A percentile compares a stretch with the other conserved stretches of the same genome.
Evolutionary conservation across 75 land plant genomes (phyloP).

Genomic region (Sequoiadendron giganteum): DNA sequence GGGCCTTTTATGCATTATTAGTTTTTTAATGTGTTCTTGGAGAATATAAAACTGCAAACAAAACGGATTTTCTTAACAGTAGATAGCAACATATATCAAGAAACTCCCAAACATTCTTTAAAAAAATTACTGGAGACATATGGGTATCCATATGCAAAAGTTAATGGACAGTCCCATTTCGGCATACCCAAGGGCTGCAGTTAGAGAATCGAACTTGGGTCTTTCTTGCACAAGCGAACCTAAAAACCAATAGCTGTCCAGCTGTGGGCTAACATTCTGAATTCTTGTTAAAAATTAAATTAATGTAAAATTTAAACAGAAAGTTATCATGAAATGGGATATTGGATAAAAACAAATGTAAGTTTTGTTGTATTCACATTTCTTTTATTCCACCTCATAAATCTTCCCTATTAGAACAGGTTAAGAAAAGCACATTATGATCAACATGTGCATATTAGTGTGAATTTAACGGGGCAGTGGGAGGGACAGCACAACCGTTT

Average conservation of each 20-base stretch:
- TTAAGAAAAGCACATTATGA: background rate
- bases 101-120: background rate
- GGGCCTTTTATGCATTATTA: too few relatives aligned
- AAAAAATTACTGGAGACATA: background rate
- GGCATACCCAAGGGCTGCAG: background rate
- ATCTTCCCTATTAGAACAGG: background rate
- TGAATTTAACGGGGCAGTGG: background rate
- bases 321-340: background rate
- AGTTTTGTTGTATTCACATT: background rate
- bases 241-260: background rate
- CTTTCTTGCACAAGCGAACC: background rate
- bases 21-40: too few relatives aligned
- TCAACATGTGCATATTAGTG: background rate
- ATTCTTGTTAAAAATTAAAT: background rate
- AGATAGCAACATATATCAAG: background rate
- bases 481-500: background rate
- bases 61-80: too few relatives aligned
- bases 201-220: background rate
- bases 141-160: background rate
- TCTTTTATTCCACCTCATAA: background rate
- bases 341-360: background rate
- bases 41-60: too few relatives aligned
- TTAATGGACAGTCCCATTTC: background rate
- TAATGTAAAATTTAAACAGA: background rate
- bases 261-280: background rate